A percentile compares a stretch with the other conserved stretches of the same genome.
Evolutionary conservation across 2,329 filamentous ascomycete genomes (phyloP).

Genomic region (Colletotrichum orbiculare): DNA sequence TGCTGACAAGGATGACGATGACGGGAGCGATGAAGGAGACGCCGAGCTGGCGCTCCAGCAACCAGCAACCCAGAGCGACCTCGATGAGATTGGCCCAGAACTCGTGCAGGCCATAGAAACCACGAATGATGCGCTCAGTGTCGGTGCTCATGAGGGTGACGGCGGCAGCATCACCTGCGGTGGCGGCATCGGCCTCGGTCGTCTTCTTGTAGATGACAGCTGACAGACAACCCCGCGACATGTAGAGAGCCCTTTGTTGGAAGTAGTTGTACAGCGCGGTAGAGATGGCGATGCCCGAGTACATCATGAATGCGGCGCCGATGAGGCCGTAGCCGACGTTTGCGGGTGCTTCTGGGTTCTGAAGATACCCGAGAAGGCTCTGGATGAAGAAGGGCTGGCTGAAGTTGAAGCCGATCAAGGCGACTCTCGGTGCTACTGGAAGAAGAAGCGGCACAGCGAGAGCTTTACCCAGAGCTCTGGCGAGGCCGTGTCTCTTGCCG

Average conservation of each 20-base stretch:
- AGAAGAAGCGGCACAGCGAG: slow-evolving; percentile 47
- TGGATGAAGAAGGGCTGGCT: slow-evolving; percentile 58
- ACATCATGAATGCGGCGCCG: slow-evolving; percentile 45
- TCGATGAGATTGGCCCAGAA: slow-evolving; percentile 49
- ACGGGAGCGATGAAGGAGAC: slow-evolving; percentile 46
- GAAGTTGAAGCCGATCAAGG: slow-evolving; percentile 53
- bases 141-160: slow-evolving; percentile 54
- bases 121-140: slow-evolving; percentile 47
- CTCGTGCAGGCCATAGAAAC: slow-evolving; percentile 46
- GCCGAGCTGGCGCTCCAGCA: slow-evolving; percentile 47
- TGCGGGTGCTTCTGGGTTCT: slow-evolving; percentile 40
- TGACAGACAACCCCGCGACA: slow-evolving; percentile 44
- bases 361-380: slow-evolving; percentile 48
- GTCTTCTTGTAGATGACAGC: slow-evolving; percentile 47
- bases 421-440: slow-evolving; percentile 50
- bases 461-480: slow-evolving; percentile 43
- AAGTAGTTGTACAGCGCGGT: slow-evolving; percentile 48
- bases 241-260: slow-evolving; percentile 43
- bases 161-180: slow-evolving; percentile 44
- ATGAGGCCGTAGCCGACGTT: slow-evolving; percentile 47
- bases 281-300: slow-evolving; percentile 47
- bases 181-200: slow-evolving; percentile 40
- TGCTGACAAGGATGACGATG: slow-evolving; percentile 42
- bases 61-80: slow-evolving; percentile 46
- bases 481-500: slow-evolving; percentile 42